phyloP scores from a whole-genome alignment of 148 eudicot species.

The Tetragonia tetragonoides region DNA sequence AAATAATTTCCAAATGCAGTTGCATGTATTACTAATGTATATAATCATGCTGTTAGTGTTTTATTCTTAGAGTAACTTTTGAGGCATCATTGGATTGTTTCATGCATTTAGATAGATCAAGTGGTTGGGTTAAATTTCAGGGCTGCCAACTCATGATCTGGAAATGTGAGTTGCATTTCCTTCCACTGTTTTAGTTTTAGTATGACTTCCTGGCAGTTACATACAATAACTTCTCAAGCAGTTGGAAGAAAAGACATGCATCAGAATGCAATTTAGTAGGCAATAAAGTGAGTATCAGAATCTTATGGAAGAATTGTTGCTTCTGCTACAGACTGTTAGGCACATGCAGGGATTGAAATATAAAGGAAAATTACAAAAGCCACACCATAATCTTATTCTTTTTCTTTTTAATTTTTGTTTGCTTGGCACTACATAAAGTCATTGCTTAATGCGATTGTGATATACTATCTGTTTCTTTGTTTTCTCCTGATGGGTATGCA shows the following conservation, averaged over 20 bases:
- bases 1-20: no score
- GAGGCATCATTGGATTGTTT: no score
- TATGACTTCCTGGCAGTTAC: constrained; percentile 11
- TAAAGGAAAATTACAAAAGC: not conserved
- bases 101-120: no score
- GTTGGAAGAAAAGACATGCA: not conserved
- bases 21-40: no score
- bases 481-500: not conserved
- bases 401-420: not conserved
- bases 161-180: not conserved
- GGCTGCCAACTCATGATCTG: not conserved
- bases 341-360: constrained; percentile 9
- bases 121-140: no score
- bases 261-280: not conserved
- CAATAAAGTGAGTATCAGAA: not conserved
- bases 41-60: no score
- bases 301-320: constrained; percentile 10
- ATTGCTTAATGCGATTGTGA: not conserved
- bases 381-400: constrained; percentile 21
- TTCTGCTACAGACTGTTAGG: constrained; percentile 7
- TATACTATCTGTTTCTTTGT: constrained; percentile 1
- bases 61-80: no score
- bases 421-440: constrained; percentile 3
- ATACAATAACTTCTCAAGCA: not conserved
- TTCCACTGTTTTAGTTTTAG: not conserved